Conservation (phyloP, 208 protist species). For the Kentomonas sorsogonicus region DNA sequence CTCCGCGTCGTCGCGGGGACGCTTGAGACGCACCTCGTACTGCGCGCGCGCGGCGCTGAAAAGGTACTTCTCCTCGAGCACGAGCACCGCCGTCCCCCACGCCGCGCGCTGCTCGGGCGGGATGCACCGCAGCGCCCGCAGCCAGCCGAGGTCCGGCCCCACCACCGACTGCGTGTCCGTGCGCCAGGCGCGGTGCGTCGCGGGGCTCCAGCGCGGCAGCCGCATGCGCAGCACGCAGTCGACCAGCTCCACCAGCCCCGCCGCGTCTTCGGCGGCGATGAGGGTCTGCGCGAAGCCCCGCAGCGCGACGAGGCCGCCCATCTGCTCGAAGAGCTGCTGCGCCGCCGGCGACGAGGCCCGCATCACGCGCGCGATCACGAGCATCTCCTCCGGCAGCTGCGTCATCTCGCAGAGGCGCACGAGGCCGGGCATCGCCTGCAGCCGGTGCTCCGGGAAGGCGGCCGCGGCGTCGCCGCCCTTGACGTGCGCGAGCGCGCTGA, state of each 20-base stretch:
- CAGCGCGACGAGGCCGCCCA: constrained; percentile 60
- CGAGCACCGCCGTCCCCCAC: constrained; percentile 45
- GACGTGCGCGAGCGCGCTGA: constrained; percentile 53
- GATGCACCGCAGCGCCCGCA: constrained; percentile 43
- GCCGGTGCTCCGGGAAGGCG: constrained; percentile 59
- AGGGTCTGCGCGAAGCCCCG: constrained; percentile 51
- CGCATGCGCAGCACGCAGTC: constrained; percentile 50
- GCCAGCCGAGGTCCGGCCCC: constrained; percentile 52
- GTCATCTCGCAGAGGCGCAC: constrained; percentile 72
- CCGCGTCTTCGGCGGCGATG: constrained; percentile 22
- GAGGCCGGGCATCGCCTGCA: constrained; percentile 42
- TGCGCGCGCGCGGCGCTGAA: constrained; percentile 35
- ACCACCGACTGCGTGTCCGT: constrained; percentile 39
- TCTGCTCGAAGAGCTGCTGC: constrained; percentile 56
- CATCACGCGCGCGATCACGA: constrained; percentile 49
- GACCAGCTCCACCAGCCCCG: constrained; percentile 48
- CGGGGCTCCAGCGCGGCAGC: constrained; percentile 36
- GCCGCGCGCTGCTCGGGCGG: constrained; percentile 33
- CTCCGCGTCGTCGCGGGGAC: constrained; percentile 14
- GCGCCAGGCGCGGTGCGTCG: constrained; percentile 63
- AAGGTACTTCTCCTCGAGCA: constrained; percentile 69
- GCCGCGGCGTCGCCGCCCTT: constrained; percentile 36
- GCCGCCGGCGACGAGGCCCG: constrained; percentile 42
- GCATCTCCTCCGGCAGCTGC: constrained; percentile 47
- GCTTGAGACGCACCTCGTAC: constrained; percentile 23